Base-by-base conservation (phyloP, 2,329 filamentous ascomycete genomes). In the Colletotrichum siamense region DNA sequence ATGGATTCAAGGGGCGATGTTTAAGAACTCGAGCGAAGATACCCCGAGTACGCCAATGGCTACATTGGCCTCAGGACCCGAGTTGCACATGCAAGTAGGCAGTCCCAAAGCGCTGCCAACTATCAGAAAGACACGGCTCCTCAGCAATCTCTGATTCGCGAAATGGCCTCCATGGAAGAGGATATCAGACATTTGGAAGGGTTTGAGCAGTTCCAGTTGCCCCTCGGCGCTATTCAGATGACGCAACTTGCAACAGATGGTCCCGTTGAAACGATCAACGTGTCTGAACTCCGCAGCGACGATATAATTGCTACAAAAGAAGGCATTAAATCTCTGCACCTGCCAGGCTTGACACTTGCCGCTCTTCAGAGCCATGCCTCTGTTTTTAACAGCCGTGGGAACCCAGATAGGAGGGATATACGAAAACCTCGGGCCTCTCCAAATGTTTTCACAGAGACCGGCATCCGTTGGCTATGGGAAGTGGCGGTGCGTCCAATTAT, bases 381-480 rank as follows among this genome's bases (percentile, higher is more conserved):
- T 0, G 8, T 49, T 15, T 66, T 52, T 18, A 49, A 66, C 36
- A 30, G 16, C 15, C 9, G 44, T 9, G 26, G 63, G 36, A 66
- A 66, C 39, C 28, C 16, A 22, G 6, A 26, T 7, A 10, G 63
- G 3, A 49, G 63, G 26, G 30, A 66, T 9, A 39, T 66, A 3
- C 8, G 22, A 24, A 49, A n/a, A 34, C 2, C 26, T 0, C 28
- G 1, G 28, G 6, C 6, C 24, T 30, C 39, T 1, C 7, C 10
- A 9, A 28, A 49, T 7, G 28, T n/a, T 15, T n/a, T 6, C 15
- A 28, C 63, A 0, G 6, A 30, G 9, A 0, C 22, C 3, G 10
- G 18, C 4, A 1, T 66, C 26, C 13, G 6, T 1, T 66, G 63
- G 39, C 4, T 52, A 18, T 52, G 18, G 39, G 63, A 66, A 3